A percentile compares a stretch with the other conserved stretches of the same genome.
These are phyloP conservation scores for Penicillium coffeae DNA, from an alignment of 495 filamentous ascomycete genomes.

Conservation along the genomic window DNA sequence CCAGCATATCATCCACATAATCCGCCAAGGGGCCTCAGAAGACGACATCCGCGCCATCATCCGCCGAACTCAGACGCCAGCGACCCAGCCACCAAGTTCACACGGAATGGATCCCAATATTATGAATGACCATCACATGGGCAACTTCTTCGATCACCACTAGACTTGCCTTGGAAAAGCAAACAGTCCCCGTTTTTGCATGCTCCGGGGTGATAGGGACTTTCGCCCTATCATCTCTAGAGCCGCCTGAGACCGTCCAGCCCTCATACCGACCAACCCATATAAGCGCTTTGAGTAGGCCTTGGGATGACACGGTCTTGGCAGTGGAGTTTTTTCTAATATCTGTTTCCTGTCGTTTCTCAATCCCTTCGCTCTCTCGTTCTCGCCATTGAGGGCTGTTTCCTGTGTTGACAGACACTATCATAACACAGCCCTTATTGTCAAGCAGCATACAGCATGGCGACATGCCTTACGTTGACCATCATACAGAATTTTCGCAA, in stretches of 20 bases:
- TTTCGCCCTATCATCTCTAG: no score
- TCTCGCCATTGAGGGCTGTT: background rate
- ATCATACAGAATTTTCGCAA: background rate
- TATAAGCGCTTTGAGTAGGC: background rate
- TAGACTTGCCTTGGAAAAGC: background rate
- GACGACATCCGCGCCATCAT: slow-evolving; percentile 17
- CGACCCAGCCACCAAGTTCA: slow-evolving; percentile 1
- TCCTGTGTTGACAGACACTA: no score
- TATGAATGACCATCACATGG: slow-evolving; percentile 12
- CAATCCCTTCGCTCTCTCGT: no score
- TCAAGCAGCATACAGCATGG: background rate
- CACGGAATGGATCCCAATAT: slow-evolving; percentile 8
- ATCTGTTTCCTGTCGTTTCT: background rate
- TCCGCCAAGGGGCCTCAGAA: slow-evolving; percentile 21
- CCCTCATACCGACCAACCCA: no score
- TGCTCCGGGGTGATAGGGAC: slow-evolving; percentile 9
- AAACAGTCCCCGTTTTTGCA: slow-evolving; percentile 6
- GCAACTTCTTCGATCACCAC: slow-evolving; percentile 7
- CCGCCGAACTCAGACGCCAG: background rate
- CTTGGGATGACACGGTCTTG: background rate
- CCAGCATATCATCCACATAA: slow-evolving; percentile 22
- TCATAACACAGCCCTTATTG: background rate
- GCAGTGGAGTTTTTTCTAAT: background rate
- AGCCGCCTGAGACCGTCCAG: no score
- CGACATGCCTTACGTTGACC: background rate